Conservation (phyloP, 306 rosid species). For the Styphnolobium japonicum region DNA sequence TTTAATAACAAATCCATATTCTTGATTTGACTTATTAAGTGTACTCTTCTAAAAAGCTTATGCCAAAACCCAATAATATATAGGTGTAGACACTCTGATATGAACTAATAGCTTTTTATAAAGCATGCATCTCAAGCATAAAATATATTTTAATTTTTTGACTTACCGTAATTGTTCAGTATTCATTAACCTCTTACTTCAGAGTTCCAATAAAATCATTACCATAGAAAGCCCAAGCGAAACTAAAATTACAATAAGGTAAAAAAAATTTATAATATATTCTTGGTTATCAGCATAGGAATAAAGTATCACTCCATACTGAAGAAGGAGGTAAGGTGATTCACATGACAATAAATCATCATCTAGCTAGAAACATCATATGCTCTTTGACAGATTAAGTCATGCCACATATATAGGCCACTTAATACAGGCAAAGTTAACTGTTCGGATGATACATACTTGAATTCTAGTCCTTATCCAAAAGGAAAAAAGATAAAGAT, state of each 20-base stretch:
- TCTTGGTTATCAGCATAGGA: too few species aligned
- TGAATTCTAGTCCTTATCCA: background rate
- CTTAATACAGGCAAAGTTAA: background rate
- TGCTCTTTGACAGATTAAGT: background rate
- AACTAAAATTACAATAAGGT: too few species aligned
- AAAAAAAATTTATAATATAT: too few species aligned
- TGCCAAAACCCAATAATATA: too few species aligned
- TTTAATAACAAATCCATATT: too few species aligned
- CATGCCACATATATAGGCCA: background rate
- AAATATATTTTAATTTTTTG: too few species aligned
- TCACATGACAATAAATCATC: background rate
- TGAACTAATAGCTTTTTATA: too few species aligned
- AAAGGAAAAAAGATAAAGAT: background rate
- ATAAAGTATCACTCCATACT: too few species aligned
- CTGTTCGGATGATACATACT: background rate
- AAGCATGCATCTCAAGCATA: background rate
- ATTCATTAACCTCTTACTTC: background rate
- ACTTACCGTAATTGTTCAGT: too few species aligned
- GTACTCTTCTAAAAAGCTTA: too few species aligned
- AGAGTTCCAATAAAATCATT: background rate
- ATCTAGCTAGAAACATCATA: background rate
- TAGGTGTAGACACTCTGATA: too few species aligned
- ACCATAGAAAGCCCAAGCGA: background rate
- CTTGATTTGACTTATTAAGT: too few species aligned
- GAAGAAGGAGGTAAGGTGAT: background rate